phyloP scores from a whole-genome alignment of 2,329 filamentous ascomycete species.

The Neopestalotiopsis sp. region DNA sequence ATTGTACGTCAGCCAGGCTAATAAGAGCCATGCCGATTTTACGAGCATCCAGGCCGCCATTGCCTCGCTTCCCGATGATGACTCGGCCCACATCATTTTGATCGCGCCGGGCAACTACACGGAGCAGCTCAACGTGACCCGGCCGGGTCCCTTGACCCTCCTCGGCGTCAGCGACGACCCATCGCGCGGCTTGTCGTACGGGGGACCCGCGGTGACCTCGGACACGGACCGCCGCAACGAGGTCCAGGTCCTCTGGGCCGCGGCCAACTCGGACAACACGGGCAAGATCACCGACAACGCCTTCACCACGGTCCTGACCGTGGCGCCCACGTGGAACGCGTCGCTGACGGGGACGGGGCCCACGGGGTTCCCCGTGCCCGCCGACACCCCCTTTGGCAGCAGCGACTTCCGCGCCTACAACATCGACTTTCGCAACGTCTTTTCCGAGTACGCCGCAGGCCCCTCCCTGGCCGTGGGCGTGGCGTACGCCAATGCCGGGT shows the following conservation, averaged over 20 bases:
- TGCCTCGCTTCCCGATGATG: constrained; percentile 45
- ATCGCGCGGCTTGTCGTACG: constrained; percentile 36
- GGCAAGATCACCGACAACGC: constrained; percentile 61
- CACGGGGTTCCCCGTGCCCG: constrained; percentile 65
- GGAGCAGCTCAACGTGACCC: constrained; percentile 71
- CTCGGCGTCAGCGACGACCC: constrained; percentile 61
- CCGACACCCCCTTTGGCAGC: constrained; percentile 67
- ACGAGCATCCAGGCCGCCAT: constrained; percentile 47
- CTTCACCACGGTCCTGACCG: constrained; percentile 64
- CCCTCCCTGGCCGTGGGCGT: constrained; percentile 66
- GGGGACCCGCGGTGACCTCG: constrained; percentile 24
- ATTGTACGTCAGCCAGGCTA: constrained; percentile 44
- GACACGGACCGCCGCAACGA: constrained; percentile 53
- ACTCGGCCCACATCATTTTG: constrained; percentile 58
- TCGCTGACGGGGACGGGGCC: constrained; percentile 67
- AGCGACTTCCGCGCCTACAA: constrained; percentile 70
- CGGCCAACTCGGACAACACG: constrained; percentile 54
- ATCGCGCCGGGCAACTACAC: constrained; percentile 65
- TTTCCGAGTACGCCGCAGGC: constrained; percentile 53
- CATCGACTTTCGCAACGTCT: constrained; percentile 68
- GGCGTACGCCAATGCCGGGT: constrained; percentile 68
- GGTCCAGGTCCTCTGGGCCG: constrained; percentile 64
- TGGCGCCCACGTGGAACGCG: constrained; percentile 68
- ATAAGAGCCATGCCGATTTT: constrained; percentile 42
- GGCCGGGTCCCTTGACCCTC: constrained; percentile 63